Base-by-base conservation (phyloP, 2,329 filamentous ascomycete species). In the Talaromyces sp. region DNA sequence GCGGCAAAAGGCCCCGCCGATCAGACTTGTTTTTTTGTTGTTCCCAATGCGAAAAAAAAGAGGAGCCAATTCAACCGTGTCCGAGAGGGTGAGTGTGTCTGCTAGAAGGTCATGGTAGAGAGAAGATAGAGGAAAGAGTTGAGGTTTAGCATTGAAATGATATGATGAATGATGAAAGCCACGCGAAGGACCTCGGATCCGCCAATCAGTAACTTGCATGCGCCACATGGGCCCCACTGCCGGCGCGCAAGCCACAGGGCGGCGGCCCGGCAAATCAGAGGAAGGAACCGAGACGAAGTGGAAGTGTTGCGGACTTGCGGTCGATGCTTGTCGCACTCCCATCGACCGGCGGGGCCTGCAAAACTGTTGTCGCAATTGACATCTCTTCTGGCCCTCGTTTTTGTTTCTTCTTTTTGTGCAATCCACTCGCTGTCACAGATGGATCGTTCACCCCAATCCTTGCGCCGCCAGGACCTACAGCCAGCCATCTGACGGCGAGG, bases 401-500 rank as follows among this genome's bases (percentile, higher is more conserved):
- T 47, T 27, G 23, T 27, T 12, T 47, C 16, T 18, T 18, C 10
- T 18, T 47, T 47, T 47, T 27, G 23, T 40, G 36, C 5, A 40
- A 40, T 40, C 36, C 36, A 16, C 12, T 54, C 55, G 60, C 36
- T 58, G 33, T 47, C 60, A 57, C 74, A 78, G 76, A 85, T 86
- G 83, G 83, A 84, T 83, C 76, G 78, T 78, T 77, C 75, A 78
- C 76, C 77, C 74, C 73, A 76, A 47, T 47, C 44, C 72, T 71
- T 72, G 75, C 74, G 73, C 73, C 74, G 75, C 76, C 71, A 76
- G 73, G 75, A 79, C 72, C 76, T 78, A 71, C 78, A 80, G 78
- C 79, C 80, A 77, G 80, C 79, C 73, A 83, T 84, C 77, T 87
- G 84, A 85, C 82, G 78, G 79, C 75, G 74, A 77, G 74, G 76